phyloP scores from a whole-genome alignment of 768 basidiomycete species.

The Porphyrellus cyaneotinctus region DNA sequence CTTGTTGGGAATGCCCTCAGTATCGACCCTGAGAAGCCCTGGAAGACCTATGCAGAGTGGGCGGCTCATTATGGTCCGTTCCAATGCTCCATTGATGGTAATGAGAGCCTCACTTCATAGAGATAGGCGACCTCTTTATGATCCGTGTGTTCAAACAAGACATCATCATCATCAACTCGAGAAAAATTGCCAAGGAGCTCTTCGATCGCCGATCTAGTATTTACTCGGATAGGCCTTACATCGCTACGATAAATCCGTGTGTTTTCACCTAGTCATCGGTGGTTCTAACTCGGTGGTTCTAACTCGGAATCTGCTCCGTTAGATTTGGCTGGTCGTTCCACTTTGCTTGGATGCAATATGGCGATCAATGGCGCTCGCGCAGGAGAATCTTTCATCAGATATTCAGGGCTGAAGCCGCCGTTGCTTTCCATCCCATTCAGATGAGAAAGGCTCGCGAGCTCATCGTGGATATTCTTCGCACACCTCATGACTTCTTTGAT shows the following conservation, averaged over 20 bases:
- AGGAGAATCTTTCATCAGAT: conserved; percentile 22
- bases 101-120: not conserved
- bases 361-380: conserved; percentile 23
- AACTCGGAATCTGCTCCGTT: not conserved
- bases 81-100: not conserved
- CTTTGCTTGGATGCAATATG: conserved; percentile 16
- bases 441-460: conserved; percentile 20
- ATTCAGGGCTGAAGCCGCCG: conserved; percentile 16
- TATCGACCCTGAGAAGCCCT: conserved; percentile 16
- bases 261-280: not conserved
- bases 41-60: conserved; percentile 21
- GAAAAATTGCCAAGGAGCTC: conserved; percentile 26
- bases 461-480: conserved; percentile 9
- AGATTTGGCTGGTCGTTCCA: conserved; percentile 23
- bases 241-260: conserved; percentile 15
- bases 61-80: conserved; percentile 14
- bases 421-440: conserved; percentile 15
- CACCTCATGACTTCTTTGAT: not conserved
- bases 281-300: not conserved
- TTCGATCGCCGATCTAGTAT: conserved; percentile 26
- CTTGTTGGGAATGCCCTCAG: conserved; percentile 15
- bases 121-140: conserved; percentile 19
- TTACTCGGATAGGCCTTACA: conserved; percentile 27
- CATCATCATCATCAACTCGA: conserved; percentile 24
- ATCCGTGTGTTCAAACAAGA: conserved; percentile 20